phyloP scores from a whole-genome alignment of 164 flowering plant species.

The Berberis vulgaris region DNA sequence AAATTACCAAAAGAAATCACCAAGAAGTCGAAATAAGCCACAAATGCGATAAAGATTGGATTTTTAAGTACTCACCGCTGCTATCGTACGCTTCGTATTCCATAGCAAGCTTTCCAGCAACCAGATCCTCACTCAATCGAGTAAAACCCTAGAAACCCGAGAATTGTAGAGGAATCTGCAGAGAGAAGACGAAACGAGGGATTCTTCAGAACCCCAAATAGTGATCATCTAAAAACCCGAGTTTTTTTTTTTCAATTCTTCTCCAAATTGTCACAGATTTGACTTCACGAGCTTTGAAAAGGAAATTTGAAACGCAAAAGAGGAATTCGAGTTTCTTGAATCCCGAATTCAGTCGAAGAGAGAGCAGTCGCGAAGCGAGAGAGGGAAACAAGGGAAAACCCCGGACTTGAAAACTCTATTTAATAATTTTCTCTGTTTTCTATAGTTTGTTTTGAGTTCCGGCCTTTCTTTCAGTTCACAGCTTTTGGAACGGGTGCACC shows the following conservation, averaged over 20 bases:
- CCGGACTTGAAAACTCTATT: slow-evolving; percentile 10
- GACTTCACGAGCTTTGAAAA: too few relatives aligned
- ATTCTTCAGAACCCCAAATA: slow-evolving; percentile 2
- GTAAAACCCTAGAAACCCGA: slow-evolving; percentile 1
- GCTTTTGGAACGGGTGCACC: too few relatives aligned
- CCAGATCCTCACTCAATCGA: background rate
- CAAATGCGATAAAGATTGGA: background rate
- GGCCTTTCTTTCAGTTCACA: background rate
- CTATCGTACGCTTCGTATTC: slow-evolving; percentile 48
- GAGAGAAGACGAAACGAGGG: background rate
- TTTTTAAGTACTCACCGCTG: slow-evolving; percentile 32
- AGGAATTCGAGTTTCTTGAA: too few relatives aligned
- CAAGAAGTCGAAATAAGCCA: background rate
- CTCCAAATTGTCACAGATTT: too few relatives aligned
- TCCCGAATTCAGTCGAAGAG: too few relatives aligned
- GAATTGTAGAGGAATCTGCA: background rate
- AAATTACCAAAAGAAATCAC: background rate
- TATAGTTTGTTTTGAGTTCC: slow-evolving; percentile 10
- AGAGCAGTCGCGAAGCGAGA: too few relatives aligned
- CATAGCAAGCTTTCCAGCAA: slow-evolving; percentile 22
- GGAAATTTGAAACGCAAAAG: too few relatives aligned
- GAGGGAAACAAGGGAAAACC: background rate
- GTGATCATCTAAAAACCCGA: slow-evolving; percentile 1
- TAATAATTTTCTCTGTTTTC: slow-evolving; percentile 1
- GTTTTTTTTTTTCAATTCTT: too few relatives aligned